Base-by-base conservation (phyloP, 257 asterid genomes). In the Buddleja alternifolia region DNA sequence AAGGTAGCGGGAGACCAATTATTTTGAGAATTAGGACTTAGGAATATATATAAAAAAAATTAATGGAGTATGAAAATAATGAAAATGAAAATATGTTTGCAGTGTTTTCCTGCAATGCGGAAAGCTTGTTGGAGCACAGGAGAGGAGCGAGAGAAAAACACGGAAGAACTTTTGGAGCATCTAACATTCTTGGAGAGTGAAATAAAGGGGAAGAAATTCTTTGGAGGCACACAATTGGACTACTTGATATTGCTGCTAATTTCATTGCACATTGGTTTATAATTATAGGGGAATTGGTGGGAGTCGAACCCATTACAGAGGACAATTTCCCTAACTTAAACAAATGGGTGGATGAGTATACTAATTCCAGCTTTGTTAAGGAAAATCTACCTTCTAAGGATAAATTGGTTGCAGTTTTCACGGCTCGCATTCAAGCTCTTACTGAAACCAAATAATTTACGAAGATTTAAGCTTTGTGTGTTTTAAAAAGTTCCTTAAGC, bases 91-190 rank as follows among this genome's bases (percentile, higher is more conserved):
- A n/a, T n/a, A n/a, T n/a, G n/a, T n/a, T n/a, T 23, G 2, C 9
- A 80, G 93, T 67, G 79, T 41, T 0, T 45, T 7, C 45, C 40
- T 8, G 42, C 82, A 2, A 17, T 77, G 29, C 50, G 69, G 79
- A 77, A 60, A 56, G 76, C 84, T 5, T 4, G 52, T 19, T 54
- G 75, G 80, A 58, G 69, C 60, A 21, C 7, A 7, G 88, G 83
- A 6, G 88, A 67, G 59, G 88, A 71, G 57, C 51, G 63, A n/a
- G 87, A 80, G 78, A 83, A 78, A 68, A 73, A 42, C 37, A 84
- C 63, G 75, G 85, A 71, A 69, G 90, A 83, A 77, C 79, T 82
- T 2, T 10, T 3, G 2, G 81, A 79, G 37, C 14, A 54, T 0
- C 73, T 85, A 24, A 69, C 56, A 37, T 14, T 80, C 63, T 69